Evolutionary conservation across 2,329 filamentous ascomycete species (phyloP), one percentile per base, ranked within the genome.

Genomic region (Cordyceps sp.): DNA sequence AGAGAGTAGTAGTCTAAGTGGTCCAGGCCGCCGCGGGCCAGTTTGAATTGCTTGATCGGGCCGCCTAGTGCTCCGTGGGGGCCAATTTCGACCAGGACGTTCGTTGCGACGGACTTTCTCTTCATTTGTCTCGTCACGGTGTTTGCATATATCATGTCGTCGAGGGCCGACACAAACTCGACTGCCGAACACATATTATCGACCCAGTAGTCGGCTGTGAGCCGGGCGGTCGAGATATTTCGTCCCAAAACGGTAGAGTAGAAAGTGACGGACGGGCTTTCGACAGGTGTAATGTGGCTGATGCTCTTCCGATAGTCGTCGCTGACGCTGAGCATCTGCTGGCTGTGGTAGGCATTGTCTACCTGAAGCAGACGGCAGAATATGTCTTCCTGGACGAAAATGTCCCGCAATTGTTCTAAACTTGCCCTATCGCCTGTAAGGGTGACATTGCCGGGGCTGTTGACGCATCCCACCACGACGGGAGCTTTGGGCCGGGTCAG

Each of bases 181-280:
- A 31, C 21, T 8, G 30, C 2, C 14, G 21, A 25, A 13, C 29
- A 31, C 20, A 31, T 13, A 14, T 31, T 31, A 10, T 31, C 20
- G 10, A 25, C 22, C 29, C 29, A 31, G 29, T 31, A 31, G 15
- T 31, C 29, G 14, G 29, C 29, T 9, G 29, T 25, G 22, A 31
- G 29, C 29, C 25, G n/a, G 12, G 6, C 16, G 7, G 29, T 18
- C 10, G 21, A 6, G 21, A 24, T 13, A n/a, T 17, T 10, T 2
- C 29, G 20, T 12, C 29, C 29, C 21, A 15, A 16, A 7, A 31
- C 20, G 9, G 29, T 24, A 6, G 29, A 31, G 29, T 24, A 31
- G 15, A 31, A 31, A 8, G 14, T 12, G 21, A 24, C 14, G 8
- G 20, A 10, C 21, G 21, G 10, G 21, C 3, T 13, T 4, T 25